A percentile compares a stretch with the other conserved stretches of the same genome.
These are phyloP conservation scores for Spiromastix sp. DNA, from an alignment of 2,329 filamentous ascomycete genomes.

Conservation along the genomic window DNA sequence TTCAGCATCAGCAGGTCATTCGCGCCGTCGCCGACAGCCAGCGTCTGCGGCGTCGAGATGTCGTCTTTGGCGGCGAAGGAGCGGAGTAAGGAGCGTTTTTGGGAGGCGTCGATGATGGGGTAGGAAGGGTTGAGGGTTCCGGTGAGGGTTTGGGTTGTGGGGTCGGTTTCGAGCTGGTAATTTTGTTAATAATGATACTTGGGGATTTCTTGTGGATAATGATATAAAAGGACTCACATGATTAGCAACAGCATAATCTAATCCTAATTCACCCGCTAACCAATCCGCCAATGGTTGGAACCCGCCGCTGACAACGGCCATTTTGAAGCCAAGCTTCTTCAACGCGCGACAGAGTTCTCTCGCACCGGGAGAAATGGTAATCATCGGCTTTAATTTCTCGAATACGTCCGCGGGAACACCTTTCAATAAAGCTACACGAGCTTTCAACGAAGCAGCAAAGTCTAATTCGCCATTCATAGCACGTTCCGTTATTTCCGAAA, in stretches of 20 bases:
- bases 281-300: constrained; percentile 83
- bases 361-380: constrained; percentile 76
- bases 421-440: constrained; percentile 68
- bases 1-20: constrained; percentile 58
- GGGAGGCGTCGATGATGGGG: constrained; percentile 50
- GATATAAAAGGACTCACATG: constrained; percentile 41
- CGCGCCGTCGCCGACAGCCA: constrained; percentile 54
- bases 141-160: constrained; percentile 39
- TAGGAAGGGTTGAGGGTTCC: constrained; percentile 44
- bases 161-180: constrained; percentile 39
- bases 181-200: neutral
- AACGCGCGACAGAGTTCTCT: constrained; percentile 62
- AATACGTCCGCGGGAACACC: constrained; percentile 73
- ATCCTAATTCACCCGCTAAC: constrained; percentile 68
- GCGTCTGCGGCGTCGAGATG: constrained; percentile 43
- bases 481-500: constrained; percentile 79
- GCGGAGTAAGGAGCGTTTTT: constrained; percentile 46
- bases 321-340: constrained; percentile 70
- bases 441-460: constrained; percentile 73
- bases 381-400: constrained; percentile 59
- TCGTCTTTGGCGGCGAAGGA: constrained; percentile 45
- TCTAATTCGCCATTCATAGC: constrained; percentile 96
- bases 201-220: neutral
- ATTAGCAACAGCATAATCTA: constrained; percentile 86
- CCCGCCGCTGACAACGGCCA: constrained; percentile 83